Percentiles rank a stretch among this genome's conserved stretches.
Evolutionary conservation across 2,329 filamentous ascomycete species (phyloP).

Genomic region (Xylariaceae sp.): DNA sequence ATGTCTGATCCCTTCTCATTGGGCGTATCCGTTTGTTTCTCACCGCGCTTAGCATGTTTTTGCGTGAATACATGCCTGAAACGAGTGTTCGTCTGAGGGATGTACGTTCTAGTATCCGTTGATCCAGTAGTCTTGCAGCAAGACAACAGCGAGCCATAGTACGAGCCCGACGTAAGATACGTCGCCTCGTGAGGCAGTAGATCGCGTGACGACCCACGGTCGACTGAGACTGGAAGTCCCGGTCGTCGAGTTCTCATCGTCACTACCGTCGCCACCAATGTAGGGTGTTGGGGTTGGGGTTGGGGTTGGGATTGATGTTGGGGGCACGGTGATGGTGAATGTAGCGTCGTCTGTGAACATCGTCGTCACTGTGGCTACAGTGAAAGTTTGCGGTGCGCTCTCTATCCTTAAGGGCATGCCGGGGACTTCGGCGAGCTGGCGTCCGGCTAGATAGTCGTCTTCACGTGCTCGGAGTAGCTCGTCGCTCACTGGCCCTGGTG

Average conservation of each 20-base stretch:
- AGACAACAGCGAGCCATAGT: constrained; percentile 23
- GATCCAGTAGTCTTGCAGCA: constrained; percentile 28
- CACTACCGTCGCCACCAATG: too few relatives aligned
- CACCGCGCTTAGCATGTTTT: constrained; percentile 1
- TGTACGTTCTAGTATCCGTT: constrained; percentile 20
- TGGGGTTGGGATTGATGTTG: constrained; percentile 12
- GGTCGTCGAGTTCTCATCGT: background rate
- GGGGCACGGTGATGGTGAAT: constrained; percentile 13
- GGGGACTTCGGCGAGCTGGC: constrained; percentile 26
- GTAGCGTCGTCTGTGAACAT: constrained; percentile 20
- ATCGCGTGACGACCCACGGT: constrained; percentile 26
- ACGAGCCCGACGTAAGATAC: constrained; percentile 27
- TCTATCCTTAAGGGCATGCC: constrained; percentile 29
- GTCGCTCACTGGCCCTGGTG: constrained; percentile 19
- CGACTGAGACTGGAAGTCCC: constrained; percentile 19
- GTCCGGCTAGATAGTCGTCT: constrained; percentile 30
- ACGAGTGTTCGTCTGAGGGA: constrained; percentile 11
- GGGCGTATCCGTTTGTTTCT: too few relatives aligned
- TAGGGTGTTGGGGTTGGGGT: constrained; percentile 14
- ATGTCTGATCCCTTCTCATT: too few relatives aligned
- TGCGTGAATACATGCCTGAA: constrained; percentile 10
- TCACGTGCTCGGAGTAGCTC: constrained; percentile 29
- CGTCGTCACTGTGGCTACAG: constrained; percentile 18
- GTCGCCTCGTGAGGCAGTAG: constrained; percentile 12
- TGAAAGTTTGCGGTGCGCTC: constrained; percentile 16